A percentile compares a stretch with the other conserved stretches of the same genome.
phyloP scores from a whole-genome alignment of 495 filamentous ascomycete species.

The Cercophora sp. region DNA sequence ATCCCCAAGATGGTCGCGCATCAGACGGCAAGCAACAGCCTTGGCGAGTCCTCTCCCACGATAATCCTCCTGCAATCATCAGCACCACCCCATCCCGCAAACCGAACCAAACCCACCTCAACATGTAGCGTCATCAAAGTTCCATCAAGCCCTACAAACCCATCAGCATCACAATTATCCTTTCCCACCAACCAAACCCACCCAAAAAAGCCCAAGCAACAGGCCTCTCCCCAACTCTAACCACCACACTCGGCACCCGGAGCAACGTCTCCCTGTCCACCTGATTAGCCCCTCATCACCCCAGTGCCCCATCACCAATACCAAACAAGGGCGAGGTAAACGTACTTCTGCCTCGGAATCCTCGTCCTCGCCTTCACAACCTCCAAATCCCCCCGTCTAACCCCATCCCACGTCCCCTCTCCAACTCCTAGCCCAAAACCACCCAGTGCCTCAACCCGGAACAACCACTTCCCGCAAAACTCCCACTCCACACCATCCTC shows the following conservation, averaged over 20 bases:
- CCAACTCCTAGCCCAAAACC: slow-evolving; percentile 8
- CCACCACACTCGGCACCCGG: slow-evolving; percentile 31
- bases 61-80: slow-evolving; percentile 32
- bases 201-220: slow-evolving; percentile 44
- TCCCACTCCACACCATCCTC: slow-evolving; percentile 18
- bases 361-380: slow-evolving; percentile 31
- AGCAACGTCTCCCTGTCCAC: slow-evolving; percentile 32
- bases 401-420: slow-evolving; percentile 31
- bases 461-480: slow-evolving; percentile 43
- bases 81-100: not conserved
- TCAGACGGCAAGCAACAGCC: slow-evolving; percentile 36
- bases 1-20: slow-evolving; percentile 33
- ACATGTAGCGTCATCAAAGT: slow-evolving; percentile 31
- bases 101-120: slow-evolving; percentile 23
- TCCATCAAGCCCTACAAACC: slow-evolving; percentile 28
- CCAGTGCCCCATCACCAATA: not conserved
- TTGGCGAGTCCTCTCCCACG: slow-evolving; percentile 44
- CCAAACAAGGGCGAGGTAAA: slow-evolving; percentile 9
- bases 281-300: not conserved
- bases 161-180: not conserved
- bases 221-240: slow-evolving; percentile 32
- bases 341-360: slow-evolving; percentile 35
- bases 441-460: slow-evolving; percentile 28
- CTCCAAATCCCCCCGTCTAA: slow-evolving; percentile 29
- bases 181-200: not conserved